Evolutionary conservation across 2,329 filamentous ascomycete genomes (phyloP).

Genomic region (Pestalotiopsis sp.): DNA sequence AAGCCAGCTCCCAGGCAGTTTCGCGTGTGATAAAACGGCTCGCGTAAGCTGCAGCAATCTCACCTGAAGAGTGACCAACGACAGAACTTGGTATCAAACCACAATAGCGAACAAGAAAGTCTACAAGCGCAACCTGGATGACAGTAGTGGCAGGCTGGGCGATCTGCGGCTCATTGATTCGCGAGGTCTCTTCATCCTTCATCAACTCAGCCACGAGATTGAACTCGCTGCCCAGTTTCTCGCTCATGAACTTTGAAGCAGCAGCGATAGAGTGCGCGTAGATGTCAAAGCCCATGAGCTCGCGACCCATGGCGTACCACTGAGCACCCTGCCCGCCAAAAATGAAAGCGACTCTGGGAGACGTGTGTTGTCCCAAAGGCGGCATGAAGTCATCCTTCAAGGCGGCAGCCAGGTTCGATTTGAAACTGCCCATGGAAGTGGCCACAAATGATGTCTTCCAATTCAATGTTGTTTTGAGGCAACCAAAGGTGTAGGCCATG

Average conservation of each 20-base stretch:
- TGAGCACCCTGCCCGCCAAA: constrained; percentile 38
- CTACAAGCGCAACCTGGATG: constrained; percentile 30
- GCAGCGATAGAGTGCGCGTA: constrained; percentile 28
- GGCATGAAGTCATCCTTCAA: constrained; percentile 13
- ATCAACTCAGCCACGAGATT: constrained; percentile 33
- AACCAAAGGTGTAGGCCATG: constrained; percentile 47
- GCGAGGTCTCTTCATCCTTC: constrained; percentile 22
- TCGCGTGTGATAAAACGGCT: constrained; percentile 24
- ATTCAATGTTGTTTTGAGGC: constrained; percentile 43
- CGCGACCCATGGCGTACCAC: constrained; percentile 37
- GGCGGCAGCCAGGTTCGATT: constrained; percentile 16
- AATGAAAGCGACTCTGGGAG: constrained; percentile 24
- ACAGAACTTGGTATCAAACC: constrained; percentile 25
- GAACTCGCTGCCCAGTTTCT: constrained; percentile 22
- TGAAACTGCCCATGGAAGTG: constrained; percentile 32
- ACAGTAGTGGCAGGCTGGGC: constrained; percentile 31
- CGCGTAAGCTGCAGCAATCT: constrained; percentile 34
- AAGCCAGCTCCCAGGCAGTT: constrained; percentile 23
- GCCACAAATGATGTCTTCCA: constrained; percentile 43
- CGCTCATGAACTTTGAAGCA: constrained; percentile 28
- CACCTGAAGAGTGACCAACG: constrained; percentile 35
- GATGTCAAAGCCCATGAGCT: constrained; percentile 30
- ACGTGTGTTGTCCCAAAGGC: constrained; percentile 13
- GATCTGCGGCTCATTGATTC: constrained; percentile 33
- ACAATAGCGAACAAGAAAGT: constrained; percentile 24